phyloP scores from a whole-genome alignment of 352 stramenopile species.

The Phytophthora tentaculata region DNA sequence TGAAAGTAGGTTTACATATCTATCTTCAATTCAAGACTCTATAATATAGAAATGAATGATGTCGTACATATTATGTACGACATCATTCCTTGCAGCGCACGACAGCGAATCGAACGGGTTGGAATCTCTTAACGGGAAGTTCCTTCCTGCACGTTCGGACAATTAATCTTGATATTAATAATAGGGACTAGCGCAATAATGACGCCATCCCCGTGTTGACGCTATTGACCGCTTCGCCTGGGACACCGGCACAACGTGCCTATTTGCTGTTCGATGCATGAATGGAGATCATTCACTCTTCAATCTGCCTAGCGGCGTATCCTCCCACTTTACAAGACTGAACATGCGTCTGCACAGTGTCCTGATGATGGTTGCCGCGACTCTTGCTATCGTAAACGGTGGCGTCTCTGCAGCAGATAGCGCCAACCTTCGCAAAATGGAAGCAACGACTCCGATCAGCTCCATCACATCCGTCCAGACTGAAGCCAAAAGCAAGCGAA shows the following conservation, averaged over 20 bases:
- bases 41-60: not conserved
- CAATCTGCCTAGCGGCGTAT: constrained; percentile 1
- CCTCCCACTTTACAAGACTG: not conserved
- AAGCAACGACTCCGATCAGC: not conserved
- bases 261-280: not conserved
- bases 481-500: constrained; percentile 9
- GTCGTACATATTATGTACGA: too few relatives aligned
- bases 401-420: not conserved
- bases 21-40: not conserved
- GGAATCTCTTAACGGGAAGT: not conserved
- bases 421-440: not conserved
- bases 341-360: constrained; percentile 13
- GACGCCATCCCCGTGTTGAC: not conserved
- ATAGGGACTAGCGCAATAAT: too few relatives aligned
- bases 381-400: not conserved
- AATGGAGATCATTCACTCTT: constrained; percentile 6
- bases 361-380: constrained; percentile 4
- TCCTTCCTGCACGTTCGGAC: not conserved
- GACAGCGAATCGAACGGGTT: not conserved
- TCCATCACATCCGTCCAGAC: not conserved
- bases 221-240: not conserved
- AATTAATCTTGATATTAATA: too few relatives aligned
- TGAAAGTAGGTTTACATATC: not conserved
- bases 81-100: not conserved
- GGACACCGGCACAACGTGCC: not conserved